These are phyloP conservation scores for Chimonanthus praecox DNA, from an alignment of 164 flowering plant genomes.

Conservation along the genomic window DNA sequence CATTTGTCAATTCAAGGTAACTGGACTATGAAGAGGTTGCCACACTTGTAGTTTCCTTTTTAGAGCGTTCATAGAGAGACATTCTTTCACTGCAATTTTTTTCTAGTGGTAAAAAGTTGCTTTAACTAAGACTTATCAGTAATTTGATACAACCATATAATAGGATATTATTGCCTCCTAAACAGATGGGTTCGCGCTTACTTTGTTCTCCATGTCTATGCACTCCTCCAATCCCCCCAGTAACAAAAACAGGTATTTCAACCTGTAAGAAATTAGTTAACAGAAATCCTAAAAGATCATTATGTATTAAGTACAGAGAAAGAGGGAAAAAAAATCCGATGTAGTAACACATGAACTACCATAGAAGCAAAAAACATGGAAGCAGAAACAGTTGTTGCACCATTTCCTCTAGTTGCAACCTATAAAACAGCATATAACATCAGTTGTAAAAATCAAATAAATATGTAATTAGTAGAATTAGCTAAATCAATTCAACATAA, in stretches of 20 bases:
- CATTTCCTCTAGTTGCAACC: constrained; percentile 79
- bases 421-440: constrained; percentile 15
- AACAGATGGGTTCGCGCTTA: constrained; percentile 25
- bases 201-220: constrained; percentile 87
- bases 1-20: too few relatives aligned
- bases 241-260: constrained; percentile 85
- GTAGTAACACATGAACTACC: constrained; percentile 34
- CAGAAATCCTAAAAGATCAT: neutral
- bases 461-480: neutral
- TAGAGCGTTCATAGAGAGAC: neutral
- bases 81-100: too few relatives aligned
- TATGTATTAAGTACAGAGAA: neutral
- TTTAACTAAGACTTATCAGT: neutral
- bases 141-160: neutral
- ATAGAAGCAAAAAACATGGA: constrained; percentile 87
- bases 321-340: neutral
- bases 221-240: constrained; percentile 98
- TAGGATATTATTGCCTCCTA: constrained; percentile 3
- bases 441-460: neutral
- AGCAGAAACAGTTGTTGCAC: constrained; percentile 96
- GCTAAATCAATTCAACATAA: neutral
- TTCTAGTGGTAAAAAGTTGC: neutral
- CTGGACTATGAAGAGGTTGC: too few relatives aligned
- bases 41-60: neutral
- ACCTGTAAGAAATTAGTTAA: constrained; percentile 42